Conservation (phyloP, 108 stramenopile species). For the Conticribra weissflogii region DNA sequence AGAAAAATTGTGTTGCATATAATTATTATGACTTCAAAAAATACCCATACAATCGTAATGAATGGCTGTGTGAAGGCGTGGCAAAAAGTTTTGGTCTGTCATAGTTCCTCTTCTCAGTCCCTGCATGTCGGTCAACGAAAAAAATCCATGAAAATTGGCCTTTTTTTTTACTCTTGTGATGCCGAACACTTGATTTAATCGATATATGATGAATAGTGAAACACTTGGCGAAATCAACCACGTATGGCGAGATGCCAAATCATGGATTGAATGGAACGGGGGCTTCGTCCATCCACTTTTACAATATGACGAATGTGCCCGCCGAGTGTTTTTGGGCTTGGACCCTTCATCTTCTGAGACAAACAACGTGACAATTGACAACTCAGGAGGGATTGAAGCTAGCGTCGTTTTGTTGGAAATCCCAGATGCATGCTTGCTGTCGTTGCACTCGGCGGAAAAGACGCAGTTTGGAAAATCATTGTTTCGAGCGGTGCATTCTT, state of each 20-base stretch:
- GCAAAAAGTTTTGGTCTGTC: too few relatives aligned
- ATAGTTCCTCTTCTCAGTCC: too few relatives aligned
- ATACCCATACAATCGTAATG: too few relatives aligned
- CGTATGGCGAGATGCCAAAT: conserved; percentile 21
- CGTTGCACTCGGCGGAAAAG: conserved; percentile 35
- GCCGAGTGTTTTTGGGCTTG: conserved; percentile 13
- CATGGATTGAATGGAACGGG: conserved; percentile 36
- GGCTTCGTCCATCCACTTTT: conserved; percentile 31
- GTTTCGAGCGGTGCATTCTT: conserved; percentile 32
- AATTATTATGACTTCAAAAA: too few relatives aligned
- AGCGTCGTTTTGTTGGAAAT: conserved; percentile 22
- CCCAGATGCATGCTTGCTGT: conserved; percentile 30
- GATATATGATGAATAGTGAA: too few relatives aligned
- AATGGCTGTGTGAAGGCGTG: too few relatives aligned
- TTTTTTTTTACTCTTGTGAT: too few relatives aligned
- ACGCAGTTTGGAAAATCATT: conserved; percentile 31
- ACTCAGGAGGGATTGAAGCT: conserved; percentile 4
- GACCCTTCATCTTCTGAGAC: neutral
- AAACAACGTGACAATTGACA: neutral
- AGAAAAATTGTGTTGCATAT: too few relatives aligned
- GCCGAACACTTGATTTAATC: too few relatives aligned
- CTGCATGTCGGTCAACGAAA: too few relatives aligned
- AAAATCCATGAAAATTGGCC: too few relatives aligned
- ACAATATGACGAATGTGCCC: conserved; percentile 18
- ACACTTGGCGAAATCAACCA: neutral